Conservation (phyloP, 192 early-diverging fungal species). For the Oehlia diaphana region DNA sequence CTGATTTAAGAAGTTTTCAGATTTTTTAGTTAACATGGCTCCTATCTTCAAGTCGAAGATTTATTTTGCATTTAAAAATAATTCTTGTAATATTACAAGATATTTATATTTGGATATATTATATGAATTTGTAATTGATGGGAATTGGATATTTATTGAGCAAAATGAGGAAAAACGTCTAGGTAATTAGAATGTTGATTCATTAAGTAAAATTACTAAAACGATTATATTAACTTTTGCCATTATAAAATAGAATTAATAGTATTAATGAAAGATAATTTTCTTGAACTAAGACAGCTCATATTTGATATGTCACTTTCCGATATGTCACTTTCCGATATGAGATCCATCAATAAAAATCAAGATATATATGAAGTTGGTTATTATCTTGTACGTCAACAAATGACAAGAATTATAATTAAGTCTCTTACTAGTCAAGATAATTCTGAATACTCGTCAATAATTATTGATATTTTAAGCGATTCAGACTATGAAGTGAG, state of each 20-base stretch:
- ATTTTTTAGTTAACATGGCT: background rate
- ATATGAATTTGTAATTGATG: constrained; percentile 15
- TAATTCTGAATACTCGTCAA: background rate
- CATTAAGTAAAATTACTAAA: background rate
- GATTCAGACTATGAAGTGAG: constrained; percentile 21
- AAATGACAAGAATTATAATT: constrained; percentile 15
- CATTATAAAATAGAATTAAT: constrained; percentile 2
- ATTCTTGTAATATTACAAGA: constrained; percentile 16
- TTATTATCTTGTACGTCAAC: background rate
- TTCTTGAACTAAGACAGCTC: background rate
- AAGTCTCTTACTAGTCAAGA: constrained; percentile 3
- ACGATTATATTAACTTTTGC: background rate
- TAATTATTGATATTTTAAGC: constrained; percentile 6
- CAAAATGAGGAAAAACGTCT: background rate
- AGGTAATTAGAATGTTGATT: background rate
- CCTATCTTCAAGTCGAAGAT: background rate
- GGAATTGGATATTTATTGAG: background rate
- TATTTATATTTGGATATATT: constrained; percentile 25
- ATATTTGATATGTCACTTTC: constrained; percentile 8
- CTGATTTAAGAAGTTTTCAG: background rate
- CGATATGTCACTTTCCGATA: background rate
- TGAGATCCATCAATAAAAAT: background rate
- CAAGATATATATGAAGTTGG: background rate
- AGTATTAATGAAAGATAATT: constrained; percentile 10
- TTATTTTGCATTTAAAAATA: background rate